Evolutionary conservation across 2,329 filamentous ascomycete species (phyloP).

Genomic region (Hypoxylon sp.): DNA sequence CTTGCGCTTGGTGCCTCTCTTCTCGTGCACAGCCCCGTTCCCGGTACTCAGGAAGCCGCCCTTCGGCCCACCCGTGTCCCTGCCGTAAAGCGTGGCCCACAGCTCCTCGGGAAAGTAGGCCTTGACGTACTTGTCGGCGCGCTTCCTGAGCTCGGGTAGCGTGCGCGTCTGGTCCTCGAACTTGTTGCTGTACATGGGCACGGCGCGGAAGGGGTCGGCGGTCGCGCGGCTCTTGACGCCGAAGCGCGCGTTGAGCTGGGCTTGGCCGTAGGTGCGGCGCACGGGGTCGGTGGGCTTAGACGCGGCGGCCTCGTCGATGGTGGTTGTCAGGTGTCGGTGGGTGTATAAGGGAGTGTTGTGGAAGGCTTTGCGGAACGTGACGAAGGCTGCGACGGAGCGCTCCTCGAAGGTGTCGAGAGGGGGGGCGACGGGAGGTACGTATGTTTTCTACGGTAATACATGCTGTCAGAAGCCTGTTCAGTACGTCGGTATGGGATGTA

Average conservation of each 20-base stretch:
- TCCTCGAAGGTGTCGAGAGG: conserved; percentile 62
- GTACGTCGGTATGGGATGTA: background rate
- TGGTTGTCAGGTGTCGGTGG: conserved; percentile 61
- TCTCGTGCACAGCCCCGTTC: conserved; percentile 44
- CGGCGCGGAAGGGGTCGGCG: conserved; percentile 70
- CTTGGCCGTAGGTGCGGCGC: conserved; percentile 66
- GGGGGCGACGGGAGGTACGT: conserved; percentile 64
- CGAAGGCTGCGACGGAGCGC: conserved; percentile 65
- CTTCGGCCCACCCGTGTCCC: conserved; percentile 54
- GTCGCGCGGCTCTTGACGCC: conserved; percentile 69
- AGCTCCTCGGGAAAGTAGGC: conserved; percentile 72
- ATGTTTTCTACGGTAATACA: conserved; percentile 59
- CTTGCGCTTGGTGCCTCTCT: conserved; percentile 58
- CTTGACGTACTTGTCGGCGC: conserved; percentile 63
- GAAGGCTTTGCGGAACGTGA: conserved; percentile 70
- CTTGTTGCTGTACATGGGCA: conserved; percentile 71
- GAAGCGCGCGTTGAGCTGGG: conserved; percentile 72
- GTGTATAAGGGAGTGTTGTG: conserved; percentile 71
- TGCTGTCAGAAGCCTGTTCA: conserved; percentile 4
- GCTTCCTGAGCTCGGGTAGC: conserved; percentile 67
- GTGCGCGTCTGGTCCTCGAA: conserved; percentile 67
- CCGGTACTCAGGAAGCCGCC: conserved; percentile 53
- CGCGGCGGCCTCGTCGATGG: conserved; percentile 28
- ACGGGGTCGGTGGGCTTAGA: conserved; percentile 56
- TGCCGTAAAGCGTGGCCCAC: conserved; percentile 68